phyloP scores from a whole-genome alignment of 2,329 filamentous ascomycete genomes.

The Neonectria sp. region DNA sequence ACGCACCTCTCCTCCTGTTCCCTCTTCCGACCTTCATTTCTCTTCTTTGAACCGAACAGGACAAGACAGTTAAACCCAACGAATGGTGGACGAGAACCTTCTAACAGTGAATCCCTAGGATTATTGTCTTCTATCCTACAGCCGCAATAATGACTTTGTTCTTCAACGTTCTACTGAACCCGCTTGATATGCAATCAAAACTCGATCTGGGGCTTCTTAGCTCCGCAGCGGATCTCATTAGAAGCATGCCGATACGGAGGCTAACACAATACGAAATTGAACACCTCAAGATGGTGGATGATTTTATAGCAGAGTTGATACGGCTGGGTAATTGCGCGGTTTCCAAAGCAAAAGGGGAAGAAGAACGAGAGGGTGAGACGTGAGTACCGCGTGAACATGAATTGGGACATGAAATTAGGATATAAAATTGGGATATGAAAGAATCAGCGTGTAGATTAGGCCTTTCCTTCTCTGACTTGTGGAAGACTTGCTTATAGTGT shows the following conservation, averaged over 20 bases:
- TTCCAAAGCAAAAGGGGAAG: slow-evolving; percentile 43
- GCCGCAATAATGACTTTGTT: slow-evolving; percentile 68
- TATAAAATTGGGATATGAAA: background rate
- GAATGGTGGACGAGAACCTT: background rate
- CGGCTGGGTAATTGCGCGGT: slow-evolving; percentile 59
- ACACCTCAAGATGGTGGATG: slow-evolving; percentile 57
- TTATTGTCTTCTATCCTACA: slow-evolving; percentile 68
- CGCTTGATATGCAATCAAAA: slow-evolving; percentile 57
- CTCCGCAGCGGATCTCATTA: slow-evolving; percentile 59
- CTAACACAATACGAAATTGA: slow-evolving; percentile 53
- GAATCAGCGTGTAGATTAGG: background rate
- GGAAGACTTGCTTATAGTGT: slow-evolving; percentile 1
- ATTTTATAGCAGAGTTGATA: slow-evolving; percentile 60
- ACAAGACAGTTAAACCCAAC: background rate
- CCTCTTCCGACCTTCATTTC: background rate
- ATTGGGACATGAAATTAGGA: background rate
- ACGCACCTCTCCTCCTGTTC: background rate
- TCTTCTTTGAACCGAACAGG: slow-evolving; percentile 1
- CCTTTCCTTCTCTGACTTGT: background rate
- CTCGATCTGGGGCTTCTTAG: slow-evolving; percentile 62
- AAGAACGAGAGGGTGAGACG: background rate
- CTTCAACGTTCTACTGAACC: slow-evolving; percentile 66
- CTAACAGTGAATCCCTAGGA: slow-evolving; percentile 52
- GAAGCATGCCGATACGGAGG: slow-evolving; percentile 51
- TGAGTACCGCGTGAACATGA: slow-evolving; percentile 4